A percentile compares a stretch with the other conserved stretches of the same genome.
Conservation (phyloP, 2,329 filamentous ascomycete species). For the Diplodia mutila region DNA sequence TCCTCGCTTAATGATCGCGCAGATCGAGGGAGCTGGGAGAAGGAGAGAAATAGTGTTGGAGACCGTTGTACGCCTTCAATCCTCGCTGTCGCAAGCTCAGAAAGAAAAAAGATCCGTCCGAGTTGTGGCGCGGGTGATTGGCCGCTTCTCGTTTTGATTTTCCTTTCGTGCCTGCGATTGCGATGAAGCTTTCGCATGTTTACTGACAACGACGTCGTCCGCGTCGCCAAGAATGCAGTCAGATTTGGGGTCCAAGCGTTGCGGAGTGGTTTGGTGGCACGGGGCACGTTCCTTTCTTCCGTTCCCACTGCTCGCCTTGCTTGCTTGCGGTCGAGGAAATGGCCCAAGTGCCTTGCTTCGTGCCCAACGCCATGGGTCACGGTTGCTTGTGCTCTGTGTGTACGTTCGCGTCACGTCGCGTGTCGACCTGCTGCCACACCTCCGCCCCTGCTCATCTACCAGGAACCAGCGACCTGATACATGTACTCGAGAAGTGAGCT, state of each 20-base stretch:
- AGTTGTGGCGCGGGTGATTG: neutral
- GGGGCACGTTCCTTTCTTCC: constrained; percentile 18
- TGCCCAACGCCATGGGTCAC: neutral
- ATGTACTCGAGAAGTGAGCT: neutral
- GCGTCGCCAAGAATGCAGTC: neutral
- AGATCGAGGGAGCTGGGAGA: neutral
- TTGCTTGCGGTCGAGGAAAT: neutral
- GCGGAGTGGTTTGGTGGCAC: neutral
- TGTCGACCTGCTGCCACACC: neutral
- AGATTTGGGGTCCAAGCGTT: neutral
- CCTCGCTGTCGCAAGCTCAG: neutral
- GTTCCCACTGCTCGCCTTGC: neutral
- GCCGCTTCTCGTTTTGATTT: neutral
- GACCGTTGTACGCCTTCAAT: neutral
- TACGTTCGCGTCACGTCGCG: neutral
- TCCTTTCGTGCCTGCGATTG: neutral
- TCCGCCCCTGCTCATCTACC: constrained; percentile 9
- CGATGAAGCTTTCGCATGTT: neutral
- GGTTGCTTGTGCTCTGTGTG: neutral
- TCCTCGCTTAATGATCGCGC: neutral
- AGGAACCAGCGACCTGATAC: neutral
- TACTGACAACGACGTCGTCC: neutral
- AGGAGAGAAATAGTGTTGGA: neutral
- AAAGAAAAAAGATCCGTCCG: neutral
- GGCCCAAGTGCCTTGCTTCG: constrained; percentile 9